Percentiles rank a stretch among this genome's conserved stretches.
phyloP scores from a whole-genome alignment of 257 asterid genomes.

The Solanum sparsipilum region DNA sequence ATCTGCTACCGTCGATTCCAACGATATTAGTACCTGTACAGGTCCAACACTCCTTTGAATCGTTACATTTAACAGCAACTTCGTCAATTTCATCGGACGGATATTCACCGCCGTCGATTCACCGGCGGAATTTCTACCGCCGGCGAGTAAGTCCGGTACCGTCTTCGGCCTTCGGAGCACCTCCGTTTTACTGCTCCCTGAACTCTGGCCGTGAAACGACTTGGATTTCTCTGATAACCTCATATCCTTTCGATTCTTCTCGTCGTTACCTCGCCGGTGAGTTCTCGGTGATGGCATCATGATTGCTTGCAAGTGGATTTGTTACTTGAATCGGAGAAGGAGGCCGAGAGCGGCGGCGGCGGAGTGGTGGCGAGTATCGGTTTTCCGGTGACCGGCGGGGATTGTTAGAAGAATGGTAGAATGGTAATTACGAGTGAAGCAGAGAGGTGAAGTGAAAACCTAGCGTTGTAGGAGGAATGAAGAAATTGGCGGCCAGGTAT shows the following conservation, averaged over 20 bases:
- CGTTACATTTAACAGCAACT: constrained; percentile 63
- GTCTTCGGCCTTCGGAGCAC: not conserved
- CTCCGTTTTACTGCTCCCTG: not conserved
- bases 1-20: constrained; percentile 65
- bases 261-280: not conserved
- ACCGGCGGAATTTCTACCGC: not conserved
- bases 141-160: not conserved
- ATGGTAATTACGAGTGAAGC: not conserved
- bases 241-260: not conserved
- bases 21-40: constrained; percentile 57
- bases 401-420: not conserved
- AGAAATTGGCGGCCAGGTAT: not conserved
- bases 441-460: not conserved
- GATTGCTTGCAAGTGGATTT: not conserved
- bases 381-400: constrained; percentile 25
- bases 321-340: not conserved
- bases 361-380: constrained; percentile 34
- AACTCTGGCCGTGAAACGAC: not conserved
- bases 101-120: not conserved
- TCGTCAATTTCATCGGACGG: constrained; percentile 40
- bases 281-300: not conserved
- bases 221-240: not conserved
- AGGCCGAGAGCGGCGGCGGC: not conserved
- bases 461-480: not conserved
- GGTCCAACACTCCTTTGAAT: constrained; percentile 79